Evolutionary conservation across 2,329 filamentous ascomycete species (phyloP).

Genomic region (Hypoxylon sp.): DNA sequence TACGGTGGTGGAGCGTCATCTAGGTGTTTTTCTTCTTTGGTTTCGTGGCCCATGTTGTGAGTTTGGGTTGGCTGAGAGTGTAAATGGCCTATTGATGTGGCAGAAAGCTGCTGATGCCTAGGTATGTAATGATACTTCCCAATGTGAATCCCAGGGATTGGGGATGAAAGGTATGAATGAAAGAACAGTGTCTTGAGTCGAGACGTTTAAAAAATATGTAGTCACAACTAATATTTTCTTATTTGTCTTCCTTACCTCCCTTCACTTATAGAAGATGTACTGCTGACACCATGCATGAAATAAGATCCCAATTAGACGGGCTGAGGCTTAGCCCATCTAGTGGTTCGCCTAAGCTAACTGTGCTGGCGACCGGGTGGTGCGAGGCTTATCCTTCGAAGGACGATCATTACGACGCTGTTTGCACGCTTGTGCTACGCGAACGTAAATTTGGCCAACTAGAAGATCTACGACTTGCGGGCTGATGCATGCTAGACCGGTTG

Average conservation of each 20-base stretch:
- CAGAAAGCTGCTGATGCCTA: not conserved
- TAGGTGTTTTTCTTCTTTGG: slow-evolving; percentile 2
- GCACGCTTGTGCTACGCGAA: not conserved
- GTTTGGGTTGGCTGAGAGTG: not conserved
- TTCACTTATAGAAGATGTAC: not conserved
- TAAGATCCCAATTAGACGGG: not conserved
- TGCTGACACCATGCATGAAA: not conserved
- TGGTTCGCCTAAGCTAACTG: not conserved
- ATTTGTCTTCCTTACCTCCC: not conserved
- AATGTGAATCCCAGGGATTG: not conserved
- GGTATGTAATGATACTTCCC: no score
- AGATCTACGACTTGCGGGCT: not conserved
- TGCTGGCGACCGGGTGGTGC: slow-evolving; percentile 4
- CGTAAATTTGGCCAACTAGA: not conserved
- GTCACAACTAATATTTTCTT: not conserved
- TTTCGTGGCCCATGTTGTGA: not conserved
- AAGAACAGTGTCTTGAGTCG: not conserved
- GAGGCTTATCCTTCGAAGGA: slow-evolving; percentile 1
- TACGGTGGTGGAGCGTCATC: slow-evolving; percentile 23
- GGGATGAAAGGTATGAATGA: not conserved
- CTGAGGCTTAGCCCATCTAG: not conserved
- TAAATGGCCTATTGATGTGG: not conserved
- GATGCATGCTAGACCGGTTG: no score
- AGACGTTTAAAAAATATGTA: not conserved
- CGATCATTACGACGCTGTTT: not conserved